phyloP scores from a whole-genome alignment of 2,329 filamentous ascomycete species.

The Cladosporium colombiae region DNA sequence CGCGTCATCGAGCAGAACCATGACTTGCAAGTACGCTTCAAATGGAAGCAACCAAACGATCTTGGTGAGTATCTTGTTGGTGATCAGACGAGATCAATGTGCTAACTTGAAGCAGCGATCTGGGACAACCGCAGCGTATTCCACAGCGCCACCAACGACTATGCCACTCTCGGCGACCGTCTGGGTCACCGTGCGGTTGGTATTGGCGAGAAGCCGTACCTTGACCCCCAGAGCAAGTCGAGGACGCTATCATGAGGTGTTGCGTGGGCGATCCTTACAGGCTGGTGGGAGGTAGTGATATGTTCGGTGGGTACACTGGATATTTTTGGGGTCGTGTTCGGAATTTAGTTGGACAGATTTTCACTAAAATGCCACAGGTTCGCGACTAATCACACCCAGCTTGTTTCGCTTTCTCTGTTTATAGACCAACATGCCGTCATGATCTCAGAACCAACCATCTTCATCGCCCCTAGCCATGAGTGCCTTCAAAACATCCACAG shows the following conservation, averaged over 20 bases:
- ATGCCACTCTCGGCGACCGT: conserved; percentile 54
- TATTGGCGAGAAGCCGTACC: conserved; percentile 57
- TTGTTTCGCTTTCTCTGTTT: background rate
- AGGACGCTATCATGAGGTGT: conserved; percentile 28
- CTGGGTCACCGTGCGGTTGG: conserved; percentile 56
- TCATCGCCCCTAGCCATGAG: conserved; percentile 30
- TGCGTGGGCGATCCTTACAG: background rate
- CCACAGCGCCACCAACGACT: conserved; percentile 65
- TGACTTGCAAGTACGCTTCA: conserved; percentile 53
- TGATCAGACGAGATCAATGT: background rate
- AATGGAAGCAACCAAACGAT: conserved; percentile 53
- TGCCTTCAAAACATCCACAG: conserved; percentile 33
- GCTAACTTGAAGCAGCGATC: conserved; percentile 47
- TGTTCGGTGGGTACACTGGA: background rate
- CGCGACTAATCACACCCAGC: background rate
- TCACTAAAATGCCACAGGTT: background rate
- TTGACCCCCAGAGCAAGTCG: conserved; percentile 55
- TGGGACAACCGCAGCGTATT: conserved; percentile 67
- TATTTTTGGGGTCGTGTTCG: background rate
- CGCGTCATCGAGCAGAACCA: conserved; percentile 37
- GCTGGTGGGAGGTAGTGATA: conserved; percentile 22
- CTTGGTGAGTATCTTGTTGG: conserved; percentile 38
- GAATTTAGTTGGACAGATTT: background rate
- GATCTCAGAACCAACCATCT: conserved; percentile 29
- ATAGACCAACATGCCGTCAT: background rate